Evolutionary conservation across 2,329 filamentous ascomycete species (phyloP), one percentile per base, ranked within the genome.

Genomic region (Raffaelea arxii): DNA sequence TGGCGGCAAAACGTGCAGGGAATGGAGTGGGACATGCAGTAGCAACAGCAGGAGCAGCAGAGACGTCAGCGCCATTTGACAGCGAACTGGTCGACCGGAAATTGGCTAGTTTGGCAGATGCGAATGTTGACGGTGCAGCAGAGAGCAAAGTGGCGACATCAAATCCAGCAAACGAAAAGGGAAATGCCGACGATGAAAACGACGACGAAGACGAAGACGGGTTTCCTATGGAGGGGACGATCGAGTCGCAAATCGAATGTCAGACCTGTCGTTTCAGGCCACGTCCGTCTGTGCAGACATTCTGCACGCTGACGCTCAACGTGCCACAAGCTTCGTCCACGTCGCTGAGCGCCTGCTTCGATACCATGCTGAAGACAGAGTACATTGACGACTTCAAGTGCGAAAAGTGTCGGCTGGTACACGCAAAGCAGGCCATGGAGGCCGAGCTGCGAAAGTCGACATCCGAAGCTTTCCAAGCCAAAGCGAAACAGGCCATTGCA

Each of bases 311-410:
- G 53, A 97, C 91, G 1, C 70, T 98, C 45, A 88, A 89, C 57
- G 92, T 98, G 4, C 92, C 92, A 0, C 86, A 92, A 61, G 78
- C 82, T 51, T 80, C 75, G 43, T 84, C 86, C 2, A 90, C 90
- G 1, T 84, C 87, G 0, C 73, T 98, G 16, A 89, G 84, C 59
- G 74, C 81, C 9, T 98, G 92, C 63, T 92, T 98, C 56, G 92
- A 98, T 58, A 86, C 86, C 36, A 83, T 96, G 64, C 82, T 98
- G 55, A 95, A 95, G 65, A 88, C 87, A 1, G 92, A 98, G 63
- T 84, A 89, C 61, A 96, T 98, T 54, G 91, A 97, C 52, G 92
- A 95, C 61, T 98, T 94, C 71, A 90, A 86, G 55, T 98, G 92
- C 67, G 92, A 96, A 57, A 86, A 82, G 65, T 98, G 92, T 60